Evolutionary conservation across 129 eudicot genomes (phyloP).

Genomic region (carrot (Daucus carota)): DH1_v3.0 NC_030383.2:5969501-5970000

Average conservation of each 20-base stretch:
- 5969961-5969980: neutral
- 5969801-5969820: neutral
- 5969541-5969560: too few relatives aligned
- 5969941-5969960: neutral
- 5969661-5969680: neutral
- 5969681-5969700: neutral
- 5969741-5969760: neutral
- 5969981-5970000: neutral
- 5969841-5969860: neutral
- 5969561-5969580: too few relatives aligned
- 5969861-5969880: neutral
- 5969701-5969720: neutral
- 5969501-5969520: too few relatives aligned
- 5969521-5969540: too few relatives aligned
- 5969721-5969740: neutral
- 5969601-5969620: neutral
- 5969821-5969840: neutral
- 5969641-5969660: neutral
- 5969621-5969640: neutral
- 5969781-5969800: neutral
- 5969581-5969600: too few relatives aligned
- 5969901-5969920: neutral
- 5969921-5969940: too few relatives aligned
- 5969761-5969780: neutral
- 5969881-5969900: neutral